Evolutionary conservation across 192 early-diverging fungal species (phyloP), one percentile per base, ranked within the genome.

Genomic region (Jimgerdemannia lactiflua): DNA sequence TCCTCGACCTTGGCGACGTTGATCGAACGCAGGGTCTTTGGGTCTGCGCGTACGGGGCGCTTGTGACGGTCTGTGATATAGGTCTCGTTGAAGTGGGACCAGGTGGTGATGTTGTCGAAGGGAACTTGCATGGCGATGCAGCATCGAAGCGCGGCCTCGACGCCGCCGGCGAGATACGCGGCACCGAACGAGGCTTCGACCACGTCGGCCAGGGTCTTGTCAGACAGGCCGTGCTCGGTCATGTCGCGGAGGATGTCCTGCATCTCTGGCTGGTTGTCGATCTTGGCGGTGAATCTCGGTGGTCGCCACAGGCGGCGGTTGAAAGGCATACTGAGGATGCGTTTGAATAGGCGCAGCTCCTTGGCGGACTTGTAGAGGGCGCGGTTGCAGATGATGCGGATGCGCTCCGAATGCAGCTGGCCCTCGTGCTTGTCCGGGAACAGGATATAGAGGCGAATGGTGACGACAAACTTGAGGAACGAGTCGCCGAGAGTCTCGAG

Each of bases 401-500:
- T 88, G 69, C 97, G 91, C 7, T 84, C 86, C 20, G 75, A 80
- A n/a, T 93, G 93, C 17, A 98, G 80, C 70, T 91, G 87, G 0
- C 95, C 95, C 80, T 98, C 97, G 75, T 95, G 85, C 20, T 84
- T 87, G 19, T 84, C 80, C 0, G 95, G 95, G 69, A 92, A 87
- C 20, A 86, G 74, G 59, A 92, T 93, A 79, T 92, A 98, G 43
- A 96, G 80, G 73, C 91, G 89, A 39, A 93, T 84, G 0, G 91
- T 91, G 3, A 88, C 81, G 3, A 92, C 80, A 68, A 93, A 87
- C 77, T 98, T 98, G 29, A 98, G 84, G 54, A 95, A 92, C 39
- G 95, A 91, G 75, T 98, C 96, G 7, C 97, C 97, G 17, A 97
- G 83, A 4, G 92, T 91, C 83, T 98, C 96, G 0, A 96, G 80